Evolutionary conservation across 352 stramenopile species (phyloP), one percentile per base, ranked within the genome.

Genomic region (Globisporangium megalacanthum): DNA sequence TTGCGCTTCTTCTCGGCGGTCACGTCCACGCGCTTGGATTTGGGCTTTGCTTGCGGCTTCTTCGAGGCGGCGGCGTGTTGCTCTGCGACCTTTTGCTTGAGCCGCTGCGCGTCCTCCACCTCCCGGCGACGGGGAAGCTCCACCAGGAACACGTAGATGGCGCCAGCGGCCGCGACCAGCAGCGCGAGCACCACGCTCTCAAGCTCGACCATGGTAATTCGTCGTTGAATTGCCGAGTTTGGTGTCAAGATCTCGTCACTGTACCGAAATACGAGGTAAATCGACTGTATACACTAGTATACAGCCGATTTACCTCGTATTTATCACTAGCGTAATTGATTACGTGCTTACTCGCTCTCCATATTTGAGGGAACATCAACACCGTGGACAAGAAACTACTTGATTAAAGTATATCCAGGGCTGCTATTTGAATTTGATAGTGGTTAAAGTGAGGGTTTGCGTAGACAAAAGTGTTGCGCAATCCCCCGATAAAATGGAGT

Each of bases 1-100:
- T 73, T 76, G n/a, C 42, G 42, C 73, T 89, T 92, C 49, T 89
- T 65, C 57, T 89, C 70, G 11, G 82, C 82, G 3, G 77, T 87
- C 55, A 88, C 64, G 49, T 92, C 82, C 36, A 92, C 73, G 49
- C 85, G 86, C 62, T 83, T 83, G 37, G 52, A 8, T 49, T 89
- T 92, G 44, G 49, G 33, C 58, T 89, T 89, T 37, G 69, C 25
- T 29, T 29, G 55, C 51, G 88, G 85, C 69, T 92, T 89, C 46
- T 89, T 89, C 42, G 54, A 61, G 22, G 68, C 69, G 6, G 71
- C 65, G 31, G 75, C 70, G 25, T 69, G 66, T 19, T 77, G 74
- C 36, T 80, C 63, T 29, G 75, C 72, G 51, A 86, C 79, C 51
- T 72, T 80, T 58, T 83, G 66, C 52, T 77, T 76, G 14, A 84